A percentile compares a stretch with the other conserved stretches of the same genome.
Evolutionary conservation across 2,329 filamentous ascomycete species (phyloP).

Genomic region (Pseudogymnoascus sp.): DNA sequence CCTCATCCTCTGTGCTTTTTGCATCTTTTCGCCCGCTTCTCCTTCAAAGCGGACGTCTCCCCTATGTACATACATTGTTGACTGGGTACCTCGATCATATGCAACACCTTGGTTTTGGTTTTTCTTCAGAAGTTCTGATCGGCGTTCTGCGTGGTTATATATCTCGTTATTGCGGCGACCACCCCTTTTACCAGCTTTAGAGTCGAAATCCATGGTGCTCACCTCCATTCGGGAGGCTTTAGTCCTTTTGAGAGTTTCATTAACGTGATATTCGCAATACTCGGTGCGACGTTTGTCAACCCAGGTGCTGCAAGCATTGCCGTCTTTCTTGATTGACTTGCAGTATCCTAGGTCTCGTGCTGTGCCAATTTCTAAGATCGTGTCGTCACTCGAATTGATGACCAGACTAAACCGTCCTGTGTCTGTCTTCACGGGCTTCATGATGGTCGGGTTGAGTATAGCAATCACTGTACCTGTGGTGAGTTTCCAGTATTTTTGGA

Average conservation of each 20-base stretch:
- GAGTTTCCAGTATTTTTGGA: slow-evolving; percentile 92
- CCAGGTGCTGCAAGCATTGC: slow-evolving; percentile 74
- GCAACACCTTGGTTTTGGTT: slow-evolving; percentile 35
- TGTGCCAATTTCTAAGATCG: slow-evolving; percentile 79
- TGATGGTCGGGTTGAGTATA: slow-evolving; percentile 83
- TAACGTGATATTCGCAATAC: slow-evolving; percentile 89
- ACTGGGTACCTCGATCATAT: slow-evolving; percentile 55
- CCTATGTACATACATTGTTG: slow-evolving; percentile 47
- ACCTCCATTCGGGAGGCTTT: slow-evolving; percentile 67
- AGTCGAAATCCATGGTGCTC: slow-evolving; percentile 57
- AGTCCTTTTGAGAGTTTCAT: slow-evolving; percentile 69
- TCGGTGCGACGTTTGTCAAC: slow-evolving; percentile 82
- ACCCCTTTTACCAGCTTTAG: slow-evolving; percentile 11
- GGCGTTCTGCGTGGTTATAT: slow-evolving; percentile 21
- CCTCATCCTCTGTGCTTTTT: slow-evolving; percentile 60
- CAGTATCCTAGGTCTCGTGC: slow-evolving; percentile 85
- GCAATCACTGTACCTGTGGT: slow-evolving; percentile 84
- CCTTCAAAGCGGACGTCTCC: slow-evolving; percentile 23
- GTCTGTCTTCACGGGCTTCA: slow-evolving; percentile 76
- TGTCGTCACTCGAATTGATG: slow-evolving; percentile 80
- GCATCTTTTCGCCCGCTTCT: slow-evolving; percentile 52
- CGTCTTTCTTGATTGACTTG: slow-evolving; percentile 77
- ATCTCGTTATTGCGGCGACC: slow-evolving; percentile 19
- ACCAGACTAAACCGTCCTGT: slow-evolving; percentile 82
- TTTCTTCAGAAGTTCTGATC: slow-evolving; percentile 24